Conservation (phyloP, 306 rosid genomes). For the Dalbergia oliveri region DNA sequence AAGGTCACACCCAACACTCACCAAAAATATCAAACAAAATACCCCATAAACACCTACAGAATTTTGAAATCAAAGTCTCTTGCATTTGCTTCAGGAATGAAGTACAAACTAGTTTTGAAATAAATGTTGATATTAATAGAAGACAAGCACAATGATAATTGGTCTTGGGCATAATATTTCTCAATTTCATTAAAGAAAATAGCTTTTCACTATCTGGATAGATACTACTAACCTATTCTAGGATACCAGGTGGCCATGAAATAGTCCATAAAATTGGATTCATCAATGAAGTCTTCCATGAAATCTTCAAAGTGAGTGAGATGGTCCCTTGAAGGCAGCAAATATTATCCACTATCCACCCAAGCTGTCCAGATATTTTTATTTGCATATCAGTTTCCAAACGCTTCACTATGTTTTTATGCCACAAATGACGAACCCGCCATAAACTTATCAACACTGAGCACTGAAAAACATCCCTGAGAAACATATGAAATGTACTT, state of each 20-base stretch:
- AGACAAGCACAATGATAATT: slow-evolving; percentile 28
- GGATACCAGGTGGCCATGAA: slow-evolving; percentile 91
- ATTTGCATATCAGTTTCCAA: slow-evolving; percentile 65
- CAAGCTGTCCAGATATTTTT: slow-evolving; percentile 71
- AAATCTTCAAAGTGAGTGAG: slow-evolving; percentile 74
- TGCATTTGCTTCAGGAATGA: neutral
- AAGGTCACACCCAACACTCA: neutral
- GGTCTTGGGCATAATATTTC: neutral
- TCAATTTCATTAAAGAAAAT: neutral
- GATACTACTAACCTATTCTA: slow-evolving; percentile 70
- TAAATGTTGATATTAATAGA: neutral
- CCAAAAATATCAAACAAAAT: neutral
- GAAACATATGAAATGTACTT: slow-evolving; percentile 44
- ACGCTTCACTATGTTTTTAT: slow-evolving; percentile 74
- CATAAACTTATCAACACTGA: slow-evolving; percentile 80
- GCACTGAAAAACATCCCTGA: slow-evolving; percentile 94
- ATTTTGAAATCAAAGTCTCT: slow-evolving; percentile 17
- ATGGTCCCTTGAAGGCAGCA: slow-evolving; percentile 62
- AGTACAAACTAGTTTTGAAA: slow-evolving; percentile 21
- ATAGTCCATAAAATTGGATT: slow-evolving; percentile 79
- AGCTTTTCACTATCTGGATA: slow-evolving; percentile 39
- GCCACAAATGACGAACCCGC: slow-evolving; percentile 89
- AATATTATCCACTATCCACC: slow-evolving; percentile 64
- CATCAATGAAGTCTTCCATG: slow-evolving; percentile 75
- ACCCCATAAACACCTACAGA: neutral